phyloP scores from a whole-genome alignment of 1,284 basidiomycete species.

The Cerrena zonata region DNA sequence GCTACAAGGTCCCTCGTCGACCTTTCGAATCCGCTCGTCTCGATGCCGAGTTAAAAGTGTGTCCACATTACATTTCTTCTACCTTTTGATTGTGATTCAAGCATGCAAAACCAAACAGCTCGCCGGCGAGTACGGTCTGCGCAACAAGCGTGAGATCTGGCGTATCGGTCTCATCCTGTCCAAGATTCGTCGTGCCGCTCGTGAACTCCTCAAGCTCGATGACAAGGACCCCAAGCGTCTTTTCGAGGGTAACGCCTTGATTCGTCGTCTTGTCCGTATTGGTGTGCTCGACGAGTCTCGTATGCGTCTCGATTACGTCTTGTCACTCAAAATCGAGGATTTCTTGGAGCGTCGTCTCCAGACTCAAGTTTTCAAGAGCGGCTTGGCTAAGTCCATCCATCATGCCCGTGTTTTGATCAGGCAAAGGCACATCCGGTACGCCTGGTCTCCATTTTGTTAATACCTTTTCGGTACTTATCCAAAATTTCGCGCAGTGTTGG shows the following conservation, averaged over 20 bases:
- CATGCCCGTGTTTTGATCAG: slow-evolving; percentile 97
- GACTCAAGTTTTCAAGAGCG: slow-evolving; percentile 99
- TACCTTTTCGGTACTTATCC: slow-evolving; percentile 2
- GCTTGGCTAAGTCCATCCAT: slow-evolving; percentile 97
- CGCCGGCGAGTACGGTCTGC: slow-evolving; percentile 98
- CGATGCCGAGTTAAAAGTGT: slow-evolving; percentile 96
- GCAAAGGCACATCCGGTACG: slow-evolving; percentile 91
- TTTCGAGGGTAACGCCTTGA: slow-evolving; percentile 99
- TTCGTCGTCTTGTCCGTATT: slow-evolving; percentile 97
- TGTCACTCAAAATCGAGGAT: slow-evolving; percentile 98
- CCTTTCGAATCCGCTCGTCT: slow-evolving; percentile 97
- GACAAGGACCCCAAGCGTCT: slow-evolving; percentile 99
- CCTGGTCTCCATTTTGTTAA: slow-evolving; percentile 11
- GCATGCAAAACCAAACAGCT: too few species aligned
- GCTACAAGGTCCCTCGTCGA: slow-evolving; percentile 97
- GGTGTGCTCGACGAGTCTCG: slow-evolving; percentile 98
- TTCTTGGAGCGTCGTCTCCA: slow-evolving; percentile 99
- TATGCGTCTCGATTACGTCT: slow-evolving; percentile 99
- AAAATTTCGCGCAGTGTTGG: slow-evolving; percentile 63
- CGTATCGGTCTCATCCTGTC: slow-evolving; percentile 96
- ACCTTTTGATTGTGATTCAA: background rate
- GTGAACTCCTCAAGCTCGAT: slow-evolving; percentile 99
- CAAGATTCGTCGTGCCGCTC: slow-evolving; percentile 99
- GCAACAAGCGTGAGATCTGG: slow-evolving; percentile 99
- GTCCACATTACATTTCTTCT: background rate